Evolutionary conservation across 352 stramenopile species (phyloP), one percentile per base, ranked within the genome.

Genomic region (Globisporangium canariense): DNA sequence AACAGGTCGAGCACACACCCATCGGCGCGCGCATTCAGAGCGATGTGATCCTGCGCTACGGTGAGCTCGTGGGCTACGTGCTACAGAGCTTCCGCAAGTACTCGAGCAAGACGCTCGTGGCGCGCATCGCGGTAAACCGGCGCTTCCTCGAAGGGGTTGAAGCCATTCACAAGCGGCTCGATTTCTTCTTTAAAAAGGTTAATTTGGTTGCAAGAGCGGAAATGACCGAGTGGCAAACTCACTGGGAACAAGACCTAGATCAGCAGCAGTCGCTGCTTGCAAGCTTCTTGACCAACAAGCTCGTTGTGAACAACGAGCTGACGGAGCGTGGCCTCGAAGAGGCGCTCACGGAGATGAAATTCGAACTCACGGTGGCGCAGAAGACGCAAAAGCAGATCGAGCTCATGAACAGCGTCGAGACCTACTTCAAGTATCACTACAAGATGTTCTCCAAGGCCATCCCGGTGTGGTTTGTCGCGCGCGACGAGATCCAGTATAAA

Each of bases 21-120:
- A 52, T 60, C 9, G 60, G 53, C 11, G 60, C 53, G 10, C 54
- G 52, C 32, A 62, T 62, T 20, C 50, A 66, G 30, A 66, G 51
- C 41, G 51, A 60, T 13, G 3, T 66, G 16, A 66, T 66, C 50
- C 47, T 66, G 8, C 30, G 25, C 16, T 66, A 55, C 28, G 60
- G 60, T 28, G 60, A 59, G 38, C 40, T 59, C 40, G 60, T 66
- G 43, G 60, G 60, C 10, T 13, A 45, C 10, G 30, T 60, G 16
- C 34, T 66, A 3, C 38, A 34, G 11, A 34, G 18, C 4, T 36
- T 66, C 16, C 50, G 40, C n/a, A 52, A 46, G 20, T 47, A 66
- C 60, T 18, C 51, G 18, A 41, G 16, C n/a, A 60, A 61, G 61
- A 67, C 47, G 32, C 45, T 67, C 41, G 34, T 67, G 8, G 47